Base-by-base conservation (phyloP, 2,329 filamentous ascomycete genomes). In the Calonectria pseudoturangicola region DNA sequence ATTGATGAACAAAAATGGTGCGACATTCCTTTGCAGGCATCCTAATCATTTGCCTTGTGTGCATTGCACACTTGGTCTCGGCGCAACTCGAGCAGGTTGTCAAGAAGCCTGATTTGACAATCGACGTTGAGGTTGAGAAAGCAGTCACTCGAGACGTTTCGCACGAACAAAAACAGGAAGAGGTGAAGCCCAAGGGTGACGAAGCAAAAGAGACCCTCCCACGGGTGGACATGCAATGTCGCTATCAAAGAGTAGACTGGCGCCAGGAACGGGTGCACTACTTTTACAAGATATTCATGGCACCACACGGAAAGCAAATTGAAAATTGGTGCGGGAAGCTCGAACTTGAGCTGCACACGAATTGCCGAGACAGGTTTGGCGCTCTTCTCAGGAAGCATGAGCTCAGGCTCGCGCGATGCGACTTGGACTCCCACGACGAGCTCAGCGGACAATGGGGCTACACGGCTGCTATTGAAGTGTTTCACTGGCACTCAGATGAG, bases 401-500 rank as follows among this genome's bases (percentile, higher is more conserved):
- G 3, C n/a, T 66, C 10, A 39, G 13, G 4, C 58, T 51, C 21
- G 50, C 6, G 25, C 65, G 66, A 18, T 72, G 70, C 66, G 70
- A 72, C 48, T 16, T 69, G 28, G 39, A 69, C 30, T 63, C 66
- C 25, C 15, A 41, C 3, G 70, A 72, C 50, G 60, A 69, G 45
- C 45, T 68, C 28, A 41, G 16, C 12, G 50, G 30, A 3, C 25
- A 16, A 9, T 21, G 16, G 28, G 70, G 70, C 21, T 39, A 47
- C 28, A 63, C 66, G 30, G 64, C 60, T 18, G n/a, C 39, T 27
- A 41, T 69, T 25, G 50, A 56, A 13, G 8, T 72, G 5, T 13
- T 12, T 6, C 4, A 30, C 28, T 68, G 66, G 66, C 25, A 60
- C 41, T 21, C 15, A 15, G n/a, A 41, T 28, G 45, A 43, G 18